These are phyloP conservation scores for Eutypa lata DNA, from an alignment of 2,329 filamentous ascomycete species.

Conservation along the genomic window DNA sequence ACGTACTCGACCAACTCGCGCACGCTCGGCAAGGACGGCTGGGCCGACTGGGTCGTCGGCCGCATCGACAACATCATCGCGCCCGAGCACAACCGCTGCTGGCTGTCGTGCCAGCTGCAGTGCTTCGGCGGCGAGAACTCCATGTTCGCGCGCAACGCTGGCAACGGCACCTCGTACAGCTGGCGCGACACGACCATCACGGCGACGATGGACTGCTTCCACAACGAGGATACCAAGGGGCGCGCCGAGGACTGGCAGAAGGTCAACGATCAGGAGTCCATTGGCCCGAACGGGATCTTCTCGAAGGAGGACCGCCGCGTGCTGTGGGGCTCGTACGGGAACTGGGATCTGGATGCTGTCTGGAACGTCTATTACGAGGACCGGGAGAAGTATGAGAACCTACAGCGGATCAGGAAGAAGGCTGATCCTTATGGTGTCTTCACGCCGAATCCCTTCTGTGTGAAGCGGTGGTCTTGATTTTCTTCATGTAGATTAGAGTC, in stretches of 20 bases:
- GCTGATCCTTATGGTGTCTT: conserved; percentile 26
- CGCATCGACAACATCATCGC: conserved; percentile 36
- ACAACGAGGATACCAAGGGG: conserved; percentile 29
- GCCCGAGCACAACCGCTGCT: conserved; percentile 36
- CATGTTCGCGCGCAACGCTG: conserved; percentile 35
- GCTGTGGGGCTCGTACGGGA: conserved; percentile 38
- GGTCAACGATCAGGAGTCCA: conserved; percentile 33
- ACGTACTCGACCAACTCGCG: conserved; percentile 41
- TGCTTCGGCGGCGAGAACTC: conserved; percentile 42
- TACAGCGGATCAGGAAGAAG: conserved; percentile 31
- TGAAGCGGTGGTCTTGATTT: conserved; percentile 24
- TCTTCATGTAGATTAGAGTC: too few relatives aligned
- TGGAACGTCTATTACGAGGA: conserved; percentile 36
- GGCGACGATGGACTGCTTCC: conserved; percentile 42
- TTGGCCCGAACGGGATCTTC: conserved; percentile 31
- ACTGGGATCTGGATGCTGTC: conserved; percentile 33
- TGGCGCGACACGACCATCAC: conserved; percentile 43
- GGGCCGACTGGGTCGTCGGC: conserved; percentile 34
- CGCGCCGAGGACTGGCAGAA: conserved; percentile 40
- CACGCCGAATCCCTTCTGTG: conserved; percentile 26
- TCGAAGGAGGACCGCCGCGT: conserved; percentile 37
- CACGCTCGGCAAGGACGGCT: conserved; percentile 35
- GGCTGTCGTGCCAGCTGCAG: conserved; percentile 43
- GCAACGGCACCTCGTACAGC: conserved; percentile 45
- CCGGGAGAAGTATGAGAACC: conserved; percentile 34